Evolutionary conservation across 495 filamentous ascomycete genomes (phyloP).

Genomic region (Ramalina peruviana): DNA sequence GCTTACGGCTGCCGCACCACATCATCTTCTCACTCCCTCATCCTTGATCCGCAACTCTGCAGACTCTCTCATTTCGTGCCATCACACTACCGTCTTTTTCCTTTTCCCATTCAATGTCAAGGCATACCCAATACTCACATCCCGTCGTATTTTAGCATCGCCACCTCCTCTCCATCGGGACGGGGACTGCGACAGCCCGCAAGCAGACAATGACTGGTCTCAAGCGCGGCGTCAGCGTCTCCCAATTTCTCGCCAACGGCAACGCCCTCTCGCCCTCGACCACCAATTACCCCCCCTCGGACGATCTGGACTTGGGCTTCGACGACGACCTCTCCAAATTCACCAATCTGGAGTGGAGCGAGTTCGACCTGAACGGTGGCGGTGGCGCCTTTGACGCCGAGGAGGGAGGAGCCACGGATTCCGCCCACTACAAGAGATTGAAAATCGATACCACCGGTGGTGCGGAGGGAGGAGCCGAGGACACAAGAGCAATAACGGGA

Average conservation of each 20-base stretch:
- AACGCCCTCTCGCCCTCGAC: conserved; percentile 55
- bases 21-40: not conserved
- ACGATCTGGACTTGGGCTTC: too few species aligned
- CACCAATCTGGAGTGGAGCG: conserved; percentile 88
- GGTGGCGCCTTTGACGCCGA: conserved; percentile 6
- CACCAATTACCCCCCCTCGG: too few species aligned
- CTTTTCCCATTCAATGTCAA: not conserved
- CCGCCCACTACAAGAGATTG: conserved; percentile 20
- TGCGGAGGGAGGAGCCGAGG: too few species aligned
- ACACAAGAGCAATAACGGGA: too few species aligned
- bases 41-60: not conserved
- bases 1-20: not conserved
- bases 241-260: conserved; percentile 74
- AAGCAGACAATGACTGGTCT: conserved; percentile 46
- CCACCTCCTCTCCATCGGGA: too few species aligned
- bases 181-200: not conserved
- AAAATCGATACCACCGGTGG: not conserved
- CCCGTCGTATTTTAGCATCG: too few species aligned
- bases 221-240: conserved; percentile 65
- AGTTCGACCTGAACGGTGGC: conserved; percentile 55
- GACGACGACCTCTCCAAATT: conserved; percentile 67
- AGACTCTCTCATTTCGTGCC: not conserved
- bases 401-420: conserved; percentile 19
- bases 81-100: not conserved
- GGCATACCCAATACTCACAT: too few species aligned